Evolutionary conservation across 805 yeast species (phyloP).

Genomic region (Zygosaccharomyces pseudorouxii): DNA sequence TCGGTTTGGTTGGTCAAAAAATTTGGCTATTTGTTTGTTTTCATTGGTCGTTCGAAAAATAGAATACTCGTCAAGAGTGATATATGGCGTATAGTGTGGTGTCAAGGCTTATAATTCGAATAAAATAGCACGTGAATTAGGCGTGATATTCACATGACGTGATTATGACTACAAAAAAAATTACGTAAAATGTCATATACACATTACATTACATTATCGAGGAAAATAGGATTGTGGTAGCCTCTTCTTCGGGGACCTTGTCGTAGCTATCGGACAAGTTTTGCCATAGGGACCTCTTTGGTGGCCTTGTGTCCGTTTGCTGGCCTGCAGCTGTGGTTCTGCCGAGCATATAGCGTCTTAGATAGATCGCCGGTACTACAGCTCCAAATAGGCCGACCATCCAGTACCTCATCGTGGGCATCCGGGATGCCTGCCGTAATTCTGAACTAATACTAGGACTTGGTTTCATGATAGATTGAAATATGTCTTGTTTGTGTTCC

Average conservation of each 20-base stretch:
- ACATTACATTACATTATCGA: constrained; percentile 17
- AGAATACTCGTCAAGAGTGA: no score
- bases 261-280: constrained; percentile 4
- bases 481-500: neutral
- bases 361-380: constrained; percentile 27
- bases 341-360: constrained; percentile 16
- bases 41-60: no score
- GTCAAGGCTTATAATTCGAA: no score
- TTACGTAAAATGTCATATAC: no score
- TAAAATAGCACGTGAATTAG: no score
- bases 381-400: constrained; percentile 30
- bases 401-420: constrained; percentile 25
- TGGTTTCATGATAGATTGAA: constrained; percentile 20
- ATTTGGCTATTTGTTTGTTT: no score
- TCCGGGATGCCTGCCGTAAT: constrained; percentile 26
- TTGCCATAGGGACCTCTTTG: neutral
- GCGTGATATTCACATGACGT: neutral
- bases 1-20: neutral
- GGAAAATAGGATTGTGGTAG: constrained; percentile 19
- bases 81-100: no score
- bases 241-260: constrained; percentile 14
- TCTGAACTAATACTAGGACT: constrained; percentile 26
- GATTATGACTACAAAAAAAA: neutral
- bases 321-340: constrained; percentile 10
- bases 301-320: neutral